Conservation (phyloP, 1,284 basidiomycete genomes). For the Coniferiporia sulphurascens region DNA sequence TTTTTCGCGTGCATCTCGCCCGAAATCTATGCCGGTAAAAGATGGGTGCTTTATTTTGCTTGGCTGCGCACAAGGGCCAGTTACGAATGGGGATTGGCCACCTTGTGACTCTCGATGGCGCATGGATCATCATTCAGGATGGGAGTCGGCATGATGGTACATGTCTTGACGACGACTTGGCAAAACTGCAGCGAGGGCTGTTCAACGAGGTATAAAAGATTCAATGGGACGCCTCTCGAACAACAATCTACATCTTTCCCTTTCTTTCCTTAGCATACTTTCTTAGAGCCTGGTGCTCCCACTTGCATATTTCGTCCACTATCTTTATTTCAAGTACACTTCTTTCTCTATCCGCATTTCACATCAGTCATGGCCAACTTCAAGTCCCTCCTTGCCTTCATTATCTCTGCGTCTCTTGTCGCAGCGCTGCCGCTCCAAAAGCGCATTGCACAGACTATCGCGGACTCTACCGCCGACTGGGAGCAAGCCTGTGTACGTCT, state of each 20-base stretch:
- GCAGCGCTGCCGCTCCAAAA: conserved; percentile 20
- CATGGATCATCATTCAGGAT: conserved; percentile 2
- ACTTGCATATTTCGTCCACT: not conserved
- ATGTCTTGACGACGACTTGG: not conserved
- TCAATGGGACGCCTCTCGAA: not conserved
- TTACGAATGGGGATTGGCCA: not conserved
- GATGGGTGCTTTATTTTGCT: too few relatives aligned
- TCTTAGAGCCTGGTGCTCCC: conserved; percentile 10
- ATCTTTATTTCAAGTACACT: not conserved
- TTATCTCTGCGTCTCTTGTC: conserved; percentile 12
- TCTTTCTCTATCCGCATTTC: not conserved
- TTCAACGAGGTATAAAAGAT: conserved; percentile 1
- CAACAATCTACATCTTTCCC: not conserved
- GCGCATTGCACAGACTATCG: conserved; percentile 25
- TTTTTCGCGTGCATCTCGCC: too few relatives aligned
- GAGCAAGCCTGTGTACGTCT: conserved; percentile 21
- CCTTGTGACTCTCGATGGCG: not conserved
- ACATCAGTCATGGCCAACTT: conserved; percentile 10
- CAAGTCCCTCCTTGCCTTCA: conserved; percentile 9
- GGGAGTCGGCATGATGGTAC: not conserved
- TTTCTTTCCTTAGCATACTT: not conserved
- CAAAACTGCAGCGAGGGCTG: not conserved
- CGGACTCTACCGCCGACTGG: conserved; percentile 23
- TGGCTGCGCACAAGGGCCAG: not conserved
- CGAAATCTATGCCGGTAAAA: too few relatives aligned